phyloP scores from a whole-genome alignment of 2,329 filamentous ascomycete species.

The Cladophialophora chaetospira region DNA sequence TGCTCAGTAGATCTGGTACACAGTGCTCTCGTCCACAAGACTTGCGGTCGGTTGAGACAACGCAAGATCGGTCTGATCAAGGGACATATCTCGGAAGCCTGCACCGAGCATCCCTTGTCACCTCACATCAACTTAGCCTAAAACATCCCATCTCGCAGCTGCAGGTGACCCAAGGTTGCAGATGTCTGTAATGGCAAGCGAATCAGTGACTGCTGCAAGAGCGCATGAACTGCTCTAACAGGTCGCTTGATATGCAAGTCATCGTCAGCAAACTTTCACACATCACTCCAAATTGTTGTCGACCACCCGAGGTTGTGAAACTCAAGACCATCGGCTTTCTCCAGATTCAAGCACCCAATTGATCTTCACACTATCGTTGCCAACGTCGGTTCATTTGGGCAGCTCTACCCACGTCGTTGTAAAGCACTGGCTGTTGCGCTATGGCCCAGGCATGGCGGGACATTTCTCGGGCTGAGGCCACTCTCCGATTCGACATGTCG shows the following conservation, averaged over 20 bases:
- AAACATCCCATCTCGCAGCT: slow-evolving; percentile 2
- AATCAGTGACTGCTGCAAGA: not conserved
- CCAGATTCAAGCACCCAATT: not conserved
- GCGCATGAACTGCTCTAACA: not conserved
- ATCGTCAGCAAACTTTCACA: slow-evolving; percentile 1
- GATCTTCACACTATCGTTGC: not conserved
- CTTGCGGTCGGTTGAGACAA: not conserved
- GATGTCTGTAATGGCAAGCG: too few relatives aligned
- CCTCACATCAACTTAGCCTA: not conserved
- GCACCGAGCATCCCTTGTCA: not conserved
- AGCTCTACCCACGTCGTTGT: not conserved
- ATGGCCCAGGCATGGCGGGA: not conserved
- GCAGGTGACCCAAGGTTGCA: slow-evolving; percentile 7
- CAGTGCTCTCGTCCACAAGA: too few relatives aligned
- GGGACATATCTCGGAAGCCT: not conserved
- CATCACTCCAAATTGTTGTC: slow-evolving; percentile 2
- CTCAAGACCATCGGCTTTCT: not conserved
- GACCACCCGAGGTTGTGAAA: slow-evolving; percentile 3
- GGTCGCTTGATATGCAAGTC: slow-evolving; percentile 7
- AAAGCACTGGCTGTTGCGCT: not conserved
- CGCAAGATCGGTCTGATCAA: not conserved
- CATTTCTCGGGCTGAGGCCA: not conserved
- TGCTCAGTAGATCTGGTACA: slow-evolving; percentile 4
- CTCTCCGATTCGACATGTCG: not conserved
- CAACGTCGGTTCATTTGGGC: not conserved